Conservation (phyloP, 1,284 basidiomycete species). For the Bjerkandera adusta region DNA sequence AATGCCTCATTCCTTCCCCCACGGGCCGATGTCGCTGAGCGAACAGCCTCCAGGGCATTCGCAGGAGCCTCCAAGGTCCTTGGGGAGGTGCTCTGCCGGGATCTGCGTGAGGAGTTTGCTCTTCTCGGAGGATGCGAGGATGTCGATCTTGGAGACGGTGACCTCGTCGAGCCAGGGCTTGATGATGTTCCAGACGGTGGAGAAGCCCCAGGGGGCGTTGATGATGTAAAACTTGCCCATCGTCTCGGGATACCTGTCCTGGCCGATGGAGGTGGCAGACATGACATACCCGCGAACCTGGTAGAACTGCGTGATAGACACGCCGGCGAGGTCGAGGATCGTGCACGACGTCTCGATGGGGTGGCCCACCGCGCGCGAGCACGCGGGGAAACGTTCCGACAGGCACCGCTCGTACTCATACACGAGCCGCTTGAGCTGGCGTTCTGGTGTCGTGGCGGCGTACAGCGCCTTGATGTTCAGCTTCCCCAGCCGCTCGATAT, state of each 20-base stretch:
- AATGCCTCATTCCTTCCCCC: constrained; percentile 49
- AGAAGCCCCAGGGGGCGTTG: constrained; percentile 92
- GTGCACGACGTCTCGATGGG: constrained; percentile 98
- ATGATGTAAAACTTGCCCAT: constrained; percentile 99
- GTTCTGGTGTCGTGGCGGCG: constrained; percentile 80
- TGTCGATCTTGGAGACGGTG: constrained; percentile 90
- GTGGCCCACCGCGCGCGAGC: constrained; percentile 70
- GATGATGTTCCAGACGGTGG: constrained; percentile 85
- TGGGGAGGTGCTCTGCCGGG: constrained; percentile 79
- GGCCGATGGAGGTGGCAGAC: constrained; percentile 79
- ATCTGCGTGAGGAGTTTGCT: constrained; percentile 80
- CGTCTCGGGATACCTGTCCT: constrained; percentile 90
- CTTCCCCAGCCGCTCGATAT: constrained; percentile 91
- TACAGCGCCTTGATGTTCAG: constrained; percentile 88
- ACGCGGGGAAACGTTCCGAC: constrained; percentile 79
- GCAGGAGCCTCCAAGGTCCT: constrained; percentile 84
- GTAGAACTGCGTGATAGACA: constrained; percentile 84
- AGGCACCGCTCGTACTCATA: constrained; percentile 94
- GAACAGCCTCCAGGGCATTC: constrained; percentile 81
- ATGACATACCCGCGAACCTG: constrained; percentile 92
- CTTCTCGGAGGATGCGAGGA: constrained; percentile 68
- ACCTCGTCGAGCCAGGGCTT: constrained; percentile 96
- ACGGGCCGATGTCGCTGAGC: constrained; percentile 90
- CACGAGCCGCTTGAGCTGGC: constrained; percentile 88
- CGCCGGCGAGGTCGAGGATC: constrained; percentile 89